These are phyloP conservation scores for Boletus smithii DNA, from an alignment of 1,284 basidiomycete species.

Conservation along the genomic window DNA sequence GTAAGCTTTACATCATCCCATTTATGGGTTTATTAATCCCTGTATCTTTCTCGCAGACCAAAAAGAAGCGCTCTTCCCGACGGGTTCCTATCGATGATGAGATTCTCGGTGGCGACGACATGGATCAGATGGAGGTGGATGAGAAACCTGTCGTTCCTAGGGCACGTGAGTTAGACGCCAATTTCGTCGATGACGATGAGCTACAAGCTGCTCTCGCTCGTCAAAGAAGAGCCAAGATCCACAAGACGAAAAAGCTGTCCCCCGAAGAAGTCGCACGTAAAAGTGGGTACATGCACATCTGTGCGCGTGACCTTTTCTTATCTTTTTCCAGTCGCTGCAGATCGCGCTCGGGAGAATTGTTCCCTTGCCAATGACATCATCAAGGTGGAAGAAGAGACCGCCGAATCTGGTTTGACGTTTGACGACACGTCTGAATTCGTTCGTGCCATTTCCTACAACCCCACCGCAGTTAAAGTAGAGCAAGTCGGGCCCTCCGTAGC, in stretches of 20 bases:
- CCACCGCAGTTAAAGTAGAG: conserved; percentile 52
- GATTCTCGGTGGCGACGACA: conserved; percentile 39
- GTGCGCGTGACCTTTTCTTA: not conserved
- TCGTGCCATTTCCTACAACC: conserved; percentile 75
- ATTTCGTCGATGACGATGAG: conserved; percentile 98
- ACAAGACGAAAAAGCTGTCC: conserved; percentile 73
- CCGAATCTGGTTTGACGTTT: conserved; percentile 71
- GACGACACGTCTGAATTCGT: conserved; percentile 99
- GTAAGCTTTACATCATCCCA: conserved; percentile 37
- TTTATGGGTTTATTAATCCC: conserved; percentile 11
- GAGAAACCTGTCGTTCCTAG: conserved; percentile 59
- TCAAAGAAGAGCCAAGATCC: conserved; percentile 77
- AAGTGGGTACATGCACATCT: conserved; percentile 47
- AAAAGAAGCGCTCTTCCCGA: conserved; percentile 83
- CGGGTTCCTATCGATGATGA: conserved; percentile 71
- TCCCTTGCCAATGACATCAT: conserved; percentile 44
- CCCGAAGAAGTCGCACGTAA: conserved; percentile 84
- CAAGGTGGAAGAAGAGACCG: conserved; percentile 60
- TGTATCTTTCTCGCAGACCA: conserved; percentile 55
- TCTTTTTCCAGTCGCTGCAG: conserved; percentile 57
- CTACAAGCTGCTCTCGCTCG: conserved; percentile 90
- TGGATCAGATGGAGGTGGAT: conserved; percentile 76
- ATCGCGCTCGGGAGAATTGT: conserved; percentile 53
- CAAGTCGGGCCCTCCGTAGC: conserved; percentile 39
- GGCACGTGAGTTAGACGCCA: conserved; percentile 69